These are phyloP conservation scores for Butyriboletus loyo DNA, from an alignment of 768 basidiomycete genomes.

Conservation along the genomic window DNA sequence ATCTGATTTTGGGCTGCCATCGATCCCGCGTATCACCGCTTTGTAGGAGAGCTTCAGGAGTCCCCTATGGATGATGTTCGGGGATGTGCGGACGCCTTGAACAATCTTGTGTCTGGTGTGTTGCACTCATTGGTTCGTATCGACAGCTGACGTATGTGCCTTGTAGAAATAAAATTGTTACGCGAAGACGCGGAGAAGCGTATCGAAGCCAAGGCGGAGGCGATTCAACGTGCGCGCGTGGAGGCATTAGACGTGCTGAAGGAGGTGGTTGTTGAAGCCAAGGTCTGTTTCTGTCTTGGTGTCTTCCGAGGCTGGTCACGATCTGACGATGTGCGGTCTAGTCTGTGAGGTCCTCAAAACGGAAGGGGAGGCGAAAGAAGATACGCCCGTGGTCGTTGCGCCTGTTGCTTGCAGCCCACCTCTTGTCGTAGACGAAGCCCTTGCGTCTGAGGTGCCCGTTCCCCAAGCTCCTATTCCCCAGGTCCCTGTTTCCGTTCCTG, in stretches of 20 bases:
- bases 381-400: neutral
- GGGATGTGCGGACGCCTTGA: conserved; percentile 36
- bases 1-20: conserved; percentile 16
- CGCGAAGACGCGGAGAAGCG: conserved; percentile 43
- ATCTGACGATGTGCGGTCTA: conserved; percentile 23
- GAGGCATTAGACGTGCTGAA: conserved; percentile 39
- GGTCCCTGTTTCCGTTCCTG: neutral
- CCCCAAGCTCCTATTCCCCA: conserved; percentile 4
- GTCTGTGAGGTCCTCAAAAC: conserved; percentile 49
- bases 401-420: neutral
- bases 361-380: conserved; percentile 45
- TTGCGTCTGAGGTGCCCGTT: neutral
- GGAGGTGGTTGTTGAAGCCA: conserved; percentile 33
- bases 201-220: conserved; percentile 45
- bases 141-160: neutral
- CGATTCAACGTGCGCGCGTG: conserved; percentile 39
- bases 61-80: conserved; percentile 19
- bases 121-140: neutral
- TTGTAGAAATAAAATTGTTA: conserved; percentile 44
- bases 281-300: conserved; percentile 23
- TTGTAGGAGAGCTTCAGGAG: conserved; percentile 22
- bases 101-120: conserved; percentile 43
- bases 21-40: conserved; percentile 18
- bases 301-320: conserved; percentile 11
- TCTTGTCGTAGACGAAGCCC: neutral